A percentile compares a stretch with the other conserved stretches of the same genome.
These are phyloP conservation scores for Senna tora DNA, from an alignment of 306 rosid genomes.

Conservation along the genomic window DNA sequence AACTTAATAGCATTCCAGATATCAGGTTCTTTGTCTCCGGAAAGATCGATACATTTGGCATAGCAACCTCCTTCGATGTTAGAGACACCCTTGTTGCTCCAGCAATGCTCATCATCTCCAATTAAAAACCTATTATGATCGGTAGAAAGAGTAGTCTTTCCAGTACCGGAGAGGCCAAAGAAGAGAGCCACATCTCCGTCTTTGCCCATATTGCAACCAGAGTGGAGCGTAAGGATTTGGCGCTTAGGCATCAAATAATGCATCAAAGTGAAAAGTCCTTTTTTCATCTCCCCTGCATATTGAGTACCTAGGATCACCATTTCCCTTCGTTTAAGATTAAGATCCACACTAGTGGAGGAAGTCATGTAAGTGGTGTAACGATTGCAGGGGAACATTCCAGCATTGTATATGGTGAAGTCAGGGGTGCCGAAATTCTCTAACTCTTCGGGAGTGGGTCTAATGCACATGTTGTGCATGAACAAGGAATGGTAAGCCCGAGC, in stretches of 20 bases:
- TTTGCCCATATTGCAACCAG: conserved; percentile 90
- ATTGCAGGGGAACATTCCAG: conserved; percentile 94
- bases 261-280: conserved; percentile 89
- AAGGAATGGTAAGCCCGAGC: conserved; percentile 97
- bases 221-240: conserved; percentile 80
- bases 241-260: conserved; percentile 94
- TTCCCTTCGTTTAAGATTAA: conserved; percentile 86
- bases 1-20: conserved; percentile 91
- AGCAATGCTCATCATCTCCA: conserved; percentile 92
- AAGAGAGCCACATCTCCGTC: conserved; percentile 93
- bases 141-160: conserved; percentile 87
- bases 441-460: conserved; percentile 89
- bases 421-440: conserved; percentile 90
- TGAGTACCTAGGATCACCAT: conserved; percentile 98
- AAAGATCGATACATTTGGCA: conserved; percentile 89
- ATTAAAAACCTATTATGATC: conserved; percentile 78
- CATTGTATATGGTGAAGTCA: conserved; percentile 94
- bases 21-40: conserved; percentile 83
- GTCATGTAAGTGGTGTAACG: conserved; percentile 97
- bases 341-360: conserved; percentile 88
- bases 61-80: conserved; percentile 98
- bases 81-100: conserved; percentile 82
- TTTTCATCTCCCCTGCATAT: conserved; percentile 98
- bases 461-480: conserved; percentile 99
- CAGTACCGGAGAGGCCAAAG: conserved; percentile 95